Evolutionary conservation across 352 stramenopile species (phyloP).

Genomic region (Phytophthora citrophthora): DNA sequence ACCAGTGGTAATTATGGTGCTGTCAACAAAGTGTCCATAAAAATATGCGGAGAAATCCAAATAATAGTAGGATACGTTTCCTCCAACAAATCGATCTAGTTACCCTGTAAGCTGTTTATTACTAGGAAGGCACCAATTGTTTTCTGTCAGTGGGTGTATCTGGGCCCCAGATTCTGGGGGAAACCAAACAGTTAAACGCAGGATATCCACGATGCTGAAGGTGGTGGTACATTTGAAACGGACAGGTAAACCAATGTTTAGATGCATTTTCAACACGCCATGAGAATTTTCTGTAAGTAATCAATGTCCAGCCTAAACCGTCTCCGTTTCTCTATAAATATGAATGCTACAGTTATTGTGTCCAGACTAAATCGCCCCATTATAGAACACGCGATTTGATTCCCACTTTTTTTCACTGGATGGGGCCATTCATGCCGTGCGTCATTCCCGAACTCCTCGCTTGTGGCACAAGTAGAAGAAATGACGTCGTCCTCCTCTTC

Average conservation of each 20-base stretch:
- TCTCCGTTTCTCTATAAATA: background rate
- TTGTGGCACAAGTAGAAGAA: slow-evolving; percentile 11
- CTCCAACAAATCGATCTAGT: too few species aligned
- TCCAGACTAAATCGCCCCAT: slow-evolving; percentile 6
- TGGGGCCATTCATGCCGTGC: slow-evolving; percentile 7
- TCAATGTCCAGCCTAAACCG: slow-evolving; percentile 8
- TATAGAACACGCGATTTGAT: slow-evolving; percentile 31
- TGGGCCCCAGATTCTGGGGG: too few species aligned
- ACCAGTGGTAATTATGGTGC: background rate
- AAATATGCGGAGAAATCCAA: slow-evolving; percentile 12
- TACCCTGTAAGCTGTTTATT: too few species aligned
- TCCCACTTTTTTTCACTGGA: slow-evolving; percentile 29
- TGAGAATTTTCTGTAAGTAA: slow-evolving; percentile 17
- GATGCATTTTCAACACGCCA: slow-evolving; percentile 22
- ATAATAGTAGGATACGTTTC: slow-evolving; percentile 2
- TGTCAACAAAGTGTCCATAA: slow-evolving; percentile 12
- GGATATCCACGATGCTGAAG: too few species aligned
- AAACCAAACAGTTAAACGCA: background rate
- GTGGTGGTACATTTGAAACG: too few species aligned
- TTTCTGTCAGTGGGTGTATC: too few species aligned
- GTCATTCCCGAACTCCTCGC: slow-evolving; percentile 24
- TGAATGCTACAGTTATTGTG: background rate
- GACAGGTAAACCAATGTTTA: slow-evolving; percentile 25
- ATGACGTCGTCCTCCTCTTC: slow-evolving; percentile 17
- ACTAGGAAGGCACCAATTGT: too few species aligned